Conservation (phyloP, 2,329 filamentous ascomycete genomes). For the Xylariales sp. region DNA sequence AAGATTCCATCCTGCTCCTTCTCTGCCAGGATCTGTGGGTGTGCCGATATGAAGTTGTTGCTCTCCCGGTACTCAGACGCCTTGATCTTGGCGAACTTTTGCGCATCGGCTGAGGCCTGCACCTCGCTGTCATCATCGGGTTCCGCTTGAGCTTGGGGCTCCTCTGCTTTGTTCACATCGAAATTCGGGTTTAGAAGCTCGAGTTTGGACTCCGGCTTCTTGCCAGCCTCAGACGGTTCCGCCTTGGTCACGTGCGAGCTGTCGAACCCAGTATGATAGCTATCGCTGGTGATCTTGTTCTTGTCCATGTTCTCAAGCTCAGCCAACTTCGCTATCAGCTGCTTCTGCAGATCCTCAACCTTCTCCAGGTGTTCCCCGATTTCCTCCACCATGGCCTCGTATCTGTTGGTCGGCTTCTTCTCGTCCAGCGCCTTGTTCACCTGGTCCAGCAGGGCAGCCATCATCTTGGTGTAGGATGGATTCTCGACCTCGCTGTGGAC, state of each 20-base stretch:
- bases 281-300: constrained; percentile 90
- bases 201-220: constrained; percentile 47
- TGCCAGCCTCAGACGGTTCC: constrained; percentile 27
- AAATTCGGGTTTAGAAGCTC: constrained; percentile 74
- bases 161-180: constrained; percentile 25
- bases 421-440: constrained; percentile 83
- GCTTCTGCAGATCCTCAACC: constrained; percentile 71
- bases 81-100: constrained; percentile 76
- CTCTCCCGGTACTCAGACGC: constrained; percentile 68
- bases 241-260: constrained; percentile 65
- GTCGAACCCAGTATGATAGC: constrained; percentile 84
- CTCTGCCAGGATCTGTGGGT: constrained; percentile 77
- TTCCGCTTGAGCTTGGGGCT: constrained; percentile 15
- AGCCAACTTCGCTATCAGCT: constrained; percentile 69
- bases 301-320: constrained; percentile 81
- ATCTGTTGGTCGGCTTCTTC: constrained; percentile 64
- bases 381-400: constrained; percentile 72
- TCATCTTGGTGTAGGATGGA: constrained; percentile 92
- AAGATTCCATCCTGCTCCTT: constrained; percentile 87
- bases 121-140: constrained; percentile 66
- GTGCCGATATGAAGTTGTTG: constrained; percentile 70
- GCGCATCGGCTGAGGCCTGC: constrained; percentile 72
- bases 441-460: constrained; percentile 91
- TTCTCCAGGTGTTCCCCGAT: constrained; percentile 73
- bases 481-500: constrained; percentile 71